Evolutionary conservation across 345 rosid species (phyloP), one percentile per base, ranked within the genome.

Genomic region (Corymbia maculata): DNA sequence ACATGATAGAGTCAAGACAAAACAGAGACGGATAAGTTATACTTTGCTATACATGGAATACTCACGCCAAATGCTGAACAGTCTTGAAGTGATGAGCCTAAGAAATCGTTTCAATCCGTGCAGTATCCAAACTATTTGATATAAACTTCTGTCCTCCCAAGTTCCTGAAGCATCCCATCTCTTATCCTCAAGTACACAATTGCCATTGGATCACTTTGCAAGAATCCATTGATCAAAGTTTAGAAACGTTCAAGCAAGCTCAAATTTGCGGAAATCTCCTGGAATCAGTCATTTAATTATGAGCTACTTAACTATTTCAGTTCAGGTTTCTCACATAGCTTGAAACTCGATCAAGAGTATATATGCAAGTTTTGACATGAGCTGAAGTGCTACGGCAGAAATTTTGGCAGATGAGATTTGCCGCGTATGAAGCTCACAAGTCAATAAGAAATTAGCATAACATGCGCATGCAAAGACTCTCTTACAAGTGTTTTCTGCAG

Each of bases 91-190:
- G 99, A 93, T 94, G 94, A 88, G 95, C 89, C 89, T 95, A 88
- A 17, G 93, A 90, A 50, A 94, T 89, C 92, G 95, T 97, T 87
- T 91, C 86, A 89, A 97, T 95, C 98, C 99, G 96, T 59, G 91
- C 86, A 86, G 98, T 98, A 90, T 95, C 92, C 88, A 96, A 91
- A 87, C 51, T 89, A 88, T 95, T 97, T 66, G 93, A 86, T 85
- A 95, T 91, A 49, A 87, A 95, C 98, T 92, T 97, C 99, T 52
- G 99, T 95, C 19, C 95, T 96, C 61, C 98, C 98, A 91, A 97
- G 91, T 92, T 97, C 99, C 90, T 95, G 12, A 97, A 49, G 51
- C 51, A 49, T 49, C 51, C 3, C 51, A 49, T 3, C 51, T 49
- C 51, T 9, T 49, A 8, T 49, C 3, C 51, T 49, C 51, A 49